A percentile compares a stretch with the other conserved stretches of the same genome.
phyloP scores from a whole-genome alignment of 139 green algal species.

The Chlorella sp. region DNA sequence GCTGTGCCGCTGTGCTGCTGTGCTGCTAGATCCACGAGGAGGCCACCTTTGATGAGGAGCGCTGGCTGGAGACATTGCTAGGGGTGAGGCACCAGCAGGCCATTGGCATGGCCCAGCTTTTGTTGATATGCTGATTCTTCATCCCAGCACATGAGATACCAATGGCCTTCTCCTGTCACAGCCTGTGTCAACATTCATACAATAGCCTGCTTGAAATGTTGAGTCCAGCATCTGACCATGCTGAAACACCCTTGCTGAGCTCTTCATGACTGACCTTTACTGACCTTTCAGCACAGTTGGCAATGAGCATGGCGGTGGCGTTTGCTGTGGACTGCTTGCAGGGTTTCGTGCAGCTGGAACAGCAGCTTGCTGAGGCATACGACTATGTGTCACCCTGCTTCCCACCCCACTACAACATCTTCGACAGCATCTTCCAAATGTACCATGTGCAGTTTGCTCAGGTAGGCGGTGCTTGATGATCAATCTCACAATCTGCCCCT shows the following conservation, averaged over 20 bases:
- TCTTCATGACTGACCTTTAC: too few species aligned
- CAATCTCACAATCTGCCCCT: background rate
- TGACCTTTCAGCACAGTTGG: background rate
- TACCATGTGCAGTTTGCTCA: slow-evolving; percentile 57
- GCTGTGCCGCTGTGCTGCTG: too few species aligned
- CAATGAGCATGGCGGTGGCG: background rate
- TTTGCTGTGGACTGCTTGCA: background rate
- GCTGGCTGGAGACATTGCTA: too few species aligned
- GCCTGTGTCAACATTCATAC: too few species aligned
- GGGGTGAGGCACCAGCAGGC: too few species aligned
- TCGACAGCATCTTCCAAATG: slow-evolving; percentile 52
- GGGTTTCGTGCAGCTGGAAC: slow-evolving; percentile 3
- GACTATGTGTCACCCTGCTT: slow-evolving; percentile 78
- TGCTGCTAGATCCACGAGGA: too few species aligned
- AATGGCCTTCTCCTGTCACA: too few species aligned
- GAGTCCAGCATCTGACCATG: background rate
- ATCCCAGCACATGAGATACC: too few species aligned
- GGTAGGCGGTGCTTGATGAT: background rate
- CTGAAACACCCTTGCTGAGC: background rate
- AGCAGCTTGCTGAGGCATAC: slow-evolving; percentile 53
- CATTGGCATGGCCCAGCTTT: too few species aligned
- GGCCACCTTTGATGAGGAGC: too few species aligned
- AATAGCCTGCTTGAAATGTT: too few species aligned
- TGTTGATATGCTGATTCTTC: too few species aligned
- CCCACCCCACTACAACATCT: slow-evolving; percentile 72